Evolutionary conservation across 306 rosid species (phyloP).

Genomic region (Acacia acuminata): DNA sequence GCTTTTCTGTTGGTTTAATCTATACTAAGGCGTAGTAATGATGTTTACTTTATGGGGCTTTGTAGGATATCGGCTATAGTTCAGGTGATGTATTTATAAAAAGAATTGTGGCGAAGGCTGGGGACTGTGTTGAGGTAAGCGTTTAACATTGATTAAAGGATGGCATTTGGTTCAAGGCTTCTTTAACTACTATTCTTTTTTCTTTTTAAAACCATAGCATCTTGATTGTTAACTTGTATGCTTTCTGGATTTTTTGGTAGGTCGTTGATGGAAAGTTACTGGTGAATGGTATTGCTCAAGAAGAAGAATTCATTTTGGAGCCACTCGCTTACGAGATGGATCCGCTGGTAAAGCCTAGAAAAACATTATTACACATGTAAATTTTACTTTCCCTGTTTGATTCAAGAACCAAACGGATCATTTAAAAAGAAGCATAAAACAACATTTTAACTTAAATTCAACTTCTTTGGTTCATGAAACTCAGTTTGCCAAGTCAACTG

Average conservation of each 20-base stretch:
- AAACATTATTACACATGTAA: neutral
- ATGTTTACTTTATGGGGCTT: conserved; percentile 13
- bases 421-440: neutral
- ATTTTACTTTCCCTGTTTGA: neutral
- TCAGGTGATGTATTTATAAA: conserved; percentile 79
- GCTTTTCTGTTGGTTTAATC: neutral
- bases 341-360: conserved; percentile 52
- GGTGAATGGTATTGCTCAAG: conserved; percentile 71
- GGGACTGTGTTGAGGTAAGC: conserved; percentile 82
- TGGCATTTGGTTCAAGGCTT: neutral
- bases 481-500: neutral
- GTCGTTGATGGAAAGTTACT: conserved; percentile 76
- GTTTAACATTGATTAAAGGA: neutral
- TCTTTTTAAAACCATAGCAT: neutral
- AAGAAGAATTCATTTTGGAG: conserved; percentile 74
- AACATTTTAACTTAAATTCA: neutral
- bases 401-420: neutral
- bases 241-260: conserved; percentile 38
- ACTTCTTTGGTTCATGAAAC: neutral
- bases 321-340: conserved; percentile 82
- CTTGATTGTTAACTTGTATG: conserved; percentile 18
- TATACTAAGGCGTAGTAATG: conserved; percentile 8
- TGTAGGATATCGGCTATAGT: conserved; percentile 66
- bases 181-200: neutral
- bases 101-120: conserved; percentile 93